These are phyloP conservation scores for Fusarium foetens DNA, from an alignment of 2,329 filamentous ascomycete species.

Conservation along the genomic window DNA sequence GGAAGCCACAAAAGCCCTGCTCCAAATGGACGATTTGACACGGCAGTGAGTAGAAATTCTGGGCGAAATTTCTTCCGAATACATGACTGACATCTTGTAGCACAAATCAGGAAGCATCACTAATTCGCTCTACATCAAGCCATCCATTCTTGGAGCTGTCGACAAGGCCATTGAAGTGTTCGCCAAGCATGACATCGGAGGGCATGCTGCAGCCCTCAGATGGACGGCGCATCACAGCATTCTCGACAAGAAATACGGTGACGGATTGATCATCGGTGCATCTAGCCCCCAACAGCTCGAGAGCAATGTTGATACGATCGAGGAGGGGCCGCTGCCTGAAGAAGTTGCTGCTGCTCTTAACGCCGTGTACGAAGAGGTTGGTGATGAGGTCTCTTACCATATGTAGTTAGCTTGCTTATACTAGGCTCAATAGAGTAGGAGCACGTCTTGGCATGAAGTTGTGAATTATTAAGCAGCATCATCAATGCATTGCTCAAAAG, in stretches of 20 bases:
- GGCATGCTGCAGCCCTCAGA: conserved; percentile 54
- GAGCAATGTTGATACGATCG: conserved; percentile 49
- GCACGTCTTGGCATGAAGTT: conserved; percentile 13
- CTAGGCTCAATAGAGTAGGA: conserved; percentile 17
- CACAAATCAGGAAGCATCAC: conserved; percentile 41
- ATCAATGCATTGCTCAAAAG: background rate
- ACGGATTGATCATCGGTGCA: conserved; percentile 51
- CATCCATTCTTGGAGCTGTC: conserved; percentile 43
- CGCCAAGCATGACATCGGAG: conserved; percentile 49
- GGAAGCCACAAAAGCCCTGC: conserved; percentile 37
- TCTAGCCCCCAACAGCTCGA: conserved; percentile 51
- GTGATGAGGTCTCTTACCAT: conserved; percentile 30
- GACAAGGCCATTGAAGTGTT: conserved; percentile 43
- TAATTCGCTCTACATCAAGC: conserved; percentile 41
- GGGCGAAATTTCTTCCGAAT: fast-evolving
- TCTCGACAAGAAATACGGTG: conserved; percentile 47
- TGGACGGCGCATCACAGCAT: conserved; percentile 53
- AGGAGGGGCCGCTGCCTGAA: conserved; percentile 53
- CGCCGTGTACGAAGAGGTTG: conserved; percentile 30
- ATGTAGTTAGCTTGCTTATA: background rate
- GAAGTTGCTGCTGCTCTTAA: conserved; percentile 46
- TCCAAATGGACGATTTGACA: conserved; percentile 39
- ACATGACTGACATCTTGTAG: background rate
- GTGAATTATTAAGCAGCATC: background rate
- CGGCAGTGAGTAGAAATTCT: conserved; percentile 25